phyloP scores from a whole-genome alignment of 1,139 yeast species.

The Pneumocystis carinii region DNA sequence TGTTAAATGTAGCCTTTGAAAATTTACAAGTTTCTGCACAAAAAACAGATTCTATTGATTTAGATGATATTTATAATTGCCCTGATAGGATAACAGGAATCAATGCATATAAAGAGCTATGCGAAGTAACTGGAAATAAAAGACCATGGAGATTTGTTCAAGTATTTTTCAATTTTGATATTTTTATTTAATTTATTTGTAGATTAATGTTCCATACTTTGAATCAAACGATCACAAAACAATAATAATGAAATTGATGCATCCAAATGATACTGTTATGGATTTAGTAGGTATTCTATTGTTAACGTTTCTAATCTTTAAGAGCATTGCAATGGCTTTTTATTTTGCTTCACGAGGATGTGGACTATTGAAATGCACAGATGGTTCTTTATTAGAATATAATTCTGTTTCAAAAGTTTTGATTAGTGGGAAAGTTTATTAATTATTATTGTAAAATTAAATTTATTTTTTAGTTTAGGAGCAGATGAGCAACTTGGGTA shows the following conservation, averaged over 20 bases:
- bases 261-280: slow-evolving; percentile 83
- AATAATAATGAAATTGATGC: slow-evolving; percentile 50
- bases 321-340: slow-evolving; percentile 73
- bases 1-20: slow-evolving; percentile 89
- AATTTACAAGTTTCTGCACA: slow-evolving; percentile 39
- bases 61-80: slow-evolving; percentile 34
- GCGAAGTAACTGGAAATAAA: neutral
- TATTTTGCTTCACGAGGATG: slow-evolving; percentile 66
- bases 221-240: slow-evolving; percentile 41
- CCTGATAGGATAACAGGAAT: slow-evolving; percentile 72
- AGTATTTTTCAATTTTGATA: slow-evolving; percentile 3
- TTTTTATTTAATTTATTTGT: slow-evolving; percentile 35
- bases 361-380: slow-evolving; percentile 20
- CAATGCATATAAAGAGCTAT: slow-evolving; percentile 37
- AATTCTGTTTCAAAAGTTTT: slow-evolving; percentile 13
- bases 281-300: slow-evolving; percentile 43
- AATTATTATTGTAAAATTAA: slow-evolving; percentile 45
- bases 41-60: neutral
- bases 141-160: neutral
- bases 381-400: neutral
- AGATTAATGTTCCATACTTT: slow-evolving; percentile 56
- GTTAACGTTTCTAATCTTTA: neutral
- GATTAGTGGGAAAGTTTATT: slow-evolving; percentile 9
- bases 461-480: slow-evolving; percentile 82
- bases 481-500: slow-evolving; percentile 77